Evolutionary conservation across 805 yeast genomes (phyloP).

Genomic region (Ascoidea rubescens): DNA sequence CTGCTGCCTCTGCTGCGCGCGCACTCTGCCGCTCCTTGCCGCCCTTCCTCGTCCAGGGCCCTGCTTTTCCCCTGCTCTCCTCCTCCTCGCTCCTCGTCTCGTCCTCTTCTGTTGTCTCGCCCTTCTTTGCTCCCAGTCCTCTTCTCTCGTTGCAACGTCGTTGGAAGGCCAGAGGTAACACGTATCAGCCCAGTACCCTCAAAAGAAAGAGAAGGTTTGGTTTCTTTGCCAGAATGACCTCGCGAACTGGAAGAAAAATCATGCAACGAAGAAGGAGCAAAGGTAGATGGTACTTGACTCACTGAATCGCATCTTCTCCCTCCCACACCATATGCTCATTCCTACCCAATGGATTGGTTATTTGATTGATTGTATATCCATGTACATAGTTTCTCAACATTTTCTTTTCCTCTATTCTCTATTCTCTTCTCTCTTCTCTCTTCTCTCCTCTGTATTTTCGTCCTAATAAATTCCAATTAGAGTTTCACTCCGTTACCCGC

Average conservation of each 20-base stretch:
- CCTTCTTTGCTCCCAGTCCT: not conserved
- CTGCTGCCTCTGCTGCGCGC: not conserved
- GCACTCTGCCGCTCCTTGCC: not conserved
- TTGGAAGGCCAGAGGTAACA: conserved; percentile 86
- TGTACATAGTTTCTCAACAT: not conserved
- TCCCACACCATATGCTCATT: no score
- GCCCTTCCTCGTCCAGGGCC: not conserved
- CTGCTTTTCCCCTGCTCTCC: not conserved
- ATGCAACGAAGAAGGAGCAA: conserved; percentile 67
- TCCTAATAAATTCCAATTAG: no score
- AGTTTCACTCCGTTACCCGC: no score
- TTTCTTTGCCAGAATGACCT: conserved; percentile 69
- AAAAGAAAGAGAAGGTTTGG: conserved; percentile 87
- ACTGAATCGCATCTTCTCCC: conserved; percentile 24
- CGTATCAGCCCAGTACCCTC: conserved; percentile 86
- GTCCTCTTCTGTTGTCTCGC: not conserved
- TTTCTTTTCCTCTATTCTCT: no score
- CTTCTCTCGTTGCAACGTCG: conserved; percentile 30
- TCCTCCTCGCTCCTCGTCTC: not conserved
- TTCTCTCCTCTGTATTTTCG: no score
- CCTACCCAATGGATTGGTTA: no score
- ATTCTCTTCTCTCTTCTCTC: no score
- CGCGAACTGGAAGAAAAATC: conserved; percentile 65
- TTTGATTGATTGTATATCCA: not conserved
- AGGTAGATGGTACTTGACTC: conserved; percentile 88